Evolutionary conservation across 805 yeast genomes (phyloP), one percentile per base, ranked within the genome.

Genomic region (Lipomyces chichibuensis): DNA sequence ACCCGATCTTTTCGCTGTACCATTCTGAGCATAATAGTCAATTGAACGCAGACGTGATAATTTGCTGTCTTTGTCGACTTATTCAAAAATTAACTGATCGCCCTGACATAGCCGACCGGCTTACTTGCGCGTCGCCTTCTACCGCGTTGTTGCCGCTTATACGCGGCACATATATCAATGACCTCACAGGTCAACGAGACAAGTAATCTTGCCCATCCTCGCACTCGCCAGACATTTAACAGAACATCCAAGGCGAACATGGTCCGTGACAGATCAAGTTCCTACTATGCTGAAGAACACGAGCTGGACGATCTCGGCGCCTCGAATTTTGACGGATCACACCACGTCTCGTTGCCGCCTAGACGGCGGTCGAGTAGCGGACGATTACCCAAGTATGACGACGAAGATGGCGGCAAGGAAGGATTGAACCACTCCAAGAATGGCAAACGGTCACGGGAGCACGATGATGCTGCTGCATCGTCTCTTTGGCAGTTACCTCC

Each of bases 401-500:
- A 25, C 35, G 23, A 20, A 23, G 57, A 32, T 13, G 46, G 33
- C 29, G 52, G 29, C 54, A 59, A 51, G 49, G 54, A 56, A 2
- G 43, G 32, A 27, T 51, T 27, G 35, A 35, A 49, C 14, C 20
- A 27, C 11, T 43, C 35, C 14, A 27, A 25, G 37, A 17, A 32
- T 29, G 33, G 55, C 27, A 39, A 43, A 14, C 39, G 29, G 8
- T n/a, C 29, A 25, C 59, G 59, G 29, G 35, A 37, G 6, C 43
- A 57, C 32, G 60, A 65, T 7, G 58, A 17, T 4, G 52, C 55
- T 4, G 52, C 55, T 17, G 73, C 74, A 13, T 17, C 25, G 54
- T 72, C 75, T 11, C 60, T 73, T 7, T 37, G 33, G 49, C 54
- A 62, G 37, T 71, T 81, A 57, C 73, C 76, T 5, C 75, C 74